Conservation (phyloP, 148 eudicot genomes). For the Mesembryanthemum crystallinum region DNA sequence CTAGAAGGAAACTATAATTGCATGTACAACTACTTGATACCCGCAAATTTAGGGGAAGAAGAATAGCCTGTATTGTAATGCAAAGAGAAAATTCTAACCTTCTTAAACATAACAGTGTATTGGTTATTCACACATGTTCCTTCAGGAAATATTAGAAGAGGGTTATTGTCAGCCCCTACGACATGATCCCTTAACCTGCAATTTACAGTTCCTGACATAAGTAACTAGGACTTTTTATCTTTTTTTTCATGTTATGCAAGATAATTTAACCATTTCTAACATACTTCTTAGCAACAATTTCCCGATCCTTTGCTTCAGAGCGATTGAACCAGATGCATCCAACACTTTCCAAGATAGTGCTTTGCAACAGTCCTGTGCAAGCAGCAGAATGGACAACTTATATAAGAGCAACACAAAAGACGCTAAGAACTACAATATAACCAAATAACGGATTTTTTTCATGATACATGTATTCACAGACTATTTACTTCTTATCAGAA, state of each 20-base stretch:
- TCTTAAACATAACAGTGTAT: constrained; percentile 95
- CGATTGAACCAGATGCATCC: constrained; percentile 99
- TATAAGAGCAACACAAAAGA: background rate
- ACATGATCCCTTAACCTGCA: constrained; percentile 94
- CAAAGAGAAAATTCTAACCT: constrained; percentile 40
- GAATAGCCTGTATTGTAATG: background rate
- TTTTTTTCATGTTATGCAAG: background rate
- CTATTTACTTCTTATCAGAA: too few species aligned
- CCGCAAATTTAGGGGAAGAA: background rate
- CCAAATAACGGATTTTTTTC: background rate
- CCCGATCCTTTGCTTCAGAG: constrained; percentile 92
- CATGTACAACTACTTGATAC: too few species aligned
- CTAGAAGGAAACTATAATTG: background rate
- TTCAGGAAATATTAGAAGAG: constrained; percentile 97
- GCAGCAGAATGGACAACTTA: background rate
- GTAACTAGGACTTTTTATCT: background rate
- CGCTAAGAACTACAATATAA: background rate
- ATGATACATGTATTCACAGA: too few species aligned
- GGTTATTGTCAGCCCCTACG: constrained; percentile 85
- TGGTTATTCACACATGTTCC: constrained; percentile 99
- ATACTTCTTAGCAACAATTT: constrained; percentile 84
- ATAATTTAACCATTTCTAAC: constrained; percentile 14
- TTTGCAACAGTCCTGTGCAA: constrained; percentile 77
- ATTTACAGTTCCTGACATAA: constrained; percentile 7
- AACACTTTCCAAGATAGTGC: constrained; percentile 90